Evolutionary conservation across 148 eudicot genomes (phyloP), one percentile per base, ranked within the genome.

Genomic region (Fagopyrum esculentum): DNA sequence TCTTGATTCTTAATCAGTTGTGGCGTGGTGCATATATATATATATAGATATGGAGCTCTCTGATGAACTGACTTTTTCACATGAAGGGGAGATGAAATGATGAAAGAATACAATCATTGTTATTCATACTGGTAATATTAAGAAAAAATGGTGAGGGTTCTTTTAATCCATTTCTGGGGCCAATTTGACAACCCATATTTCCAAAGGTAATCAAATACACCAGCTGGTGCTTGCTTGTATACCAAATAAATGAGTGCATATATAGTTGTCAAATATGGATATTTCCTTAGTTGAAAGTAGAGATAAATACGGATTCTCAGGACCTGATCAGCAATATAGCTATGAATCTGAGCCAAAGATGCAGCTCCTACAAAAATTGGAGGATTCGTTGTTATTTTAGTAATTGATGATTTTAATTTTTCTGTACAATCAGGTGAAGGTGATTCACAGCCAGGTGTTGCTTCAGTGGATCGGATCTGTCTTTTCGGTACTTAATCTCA

Each of bases 181-280:
- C 63, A 19, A 8, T 64, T 30, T 35, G 45, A 64, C 45, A 30
- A 40, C 70, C 45, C 46, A 64, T 11, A 35, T 64, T 30, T 64
- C 45, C 70, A 30, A 35, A 64, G 45, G 35, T 64, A 35, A 64
- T 64, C 45, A 64, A 5, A 64, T 15, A 64, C 63, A 64, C 63
- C 63, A 57, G 63, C 63, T 57, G 63, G 63, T 17, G 29, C 63
- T 57, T 57, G 63, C 63, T 57, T 57, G 63, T 57, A 17, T 57
- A 10, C 22, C 63, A 57, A 57, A 57, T 57, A 17, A 57, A 57
- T 57, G 63, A 9, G 63, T 57, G 63, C 63, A 57, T 11, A 22
- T 22, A 22, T 57, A 57, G 63, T 57, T 57, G 63, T 57, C 63
- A 57, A 19, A 57, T 57, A 19, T 9, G 29, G 22, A 19, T 19